Evolutionary conservation across 306 rosid genomes (phyloP).

Genomic region (Pueraria montana): DNA sequence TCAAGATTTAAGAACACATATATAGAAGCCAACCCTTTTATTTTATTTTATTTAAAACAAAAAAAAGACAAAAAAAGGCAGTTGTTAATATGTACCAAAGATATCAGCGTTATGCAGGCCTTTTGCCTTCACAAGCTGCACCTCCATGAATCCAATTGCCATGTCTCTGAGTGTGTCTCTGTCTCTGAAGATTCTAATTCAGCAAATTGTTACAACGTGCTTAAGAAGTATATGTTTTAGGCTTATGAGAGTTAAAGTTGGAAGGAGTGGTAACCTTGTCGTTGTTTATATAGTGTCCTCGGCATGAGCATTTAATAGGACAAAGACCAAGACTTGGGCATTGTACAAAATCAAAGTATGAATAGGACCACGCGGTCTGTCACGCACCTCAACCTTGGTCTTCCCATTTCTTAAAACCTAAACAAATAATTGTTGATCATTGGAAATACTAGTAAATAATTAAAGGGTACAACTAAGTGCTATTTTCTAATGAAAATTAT

Average conservation of each 20-base stretch:
- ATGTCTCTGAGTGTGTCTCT: slow-evolving; percentile 38
- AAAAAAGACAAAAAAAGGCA: too few species aligned
- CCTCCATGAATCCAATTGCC: slow-evolving; percentile 56
- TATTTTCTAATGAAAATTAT: neutral
- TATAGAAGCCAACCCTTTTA: too few species aligned
- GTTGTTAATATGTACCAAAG: slow-evolving; percentile 54
- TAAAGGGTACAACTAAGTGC: too few species aligned
- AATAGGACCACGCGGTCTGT: slow-evolving; percentile 23
- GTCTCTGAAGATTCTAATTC: slow-evolving; percentile 2
- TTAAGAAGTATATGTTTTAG: slow-evolving; percentile 11
- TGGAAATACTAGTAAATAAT: too few species aligned
- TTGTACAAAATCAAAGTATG: slow-evolving; percentile 16
- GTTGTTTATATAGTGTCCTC: slow-evolving; percentile 29
- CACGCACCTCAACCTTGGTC: slow-evolving; percentile 16
- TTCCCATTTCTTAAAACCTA: slow-evolving; percentile 24
- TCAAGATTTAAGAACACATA: too few species aligned
- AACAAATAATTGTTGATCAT: neutral
- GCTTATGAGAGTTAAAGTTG: neutral
- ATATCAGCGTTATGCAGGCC: slow-evolving; percentile 63
- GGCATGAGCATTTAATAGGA: neutral
- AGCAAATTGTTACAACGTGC: slow-evolving; percentile 2
- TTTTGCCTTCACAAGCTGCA: slow-evolving; percentile 60
- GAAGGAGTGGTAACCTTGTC: neutral
- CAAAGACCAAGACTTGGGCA: slow-evolving; percentile 25
- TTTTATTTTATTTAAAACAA: too few species aligned